Evolutionary conservation across 2,329 filamentous ascomycete genomes (phyloP), one percentile per base, ranked within the genome.

Genomic region (Fusarium sp.): DNA sequence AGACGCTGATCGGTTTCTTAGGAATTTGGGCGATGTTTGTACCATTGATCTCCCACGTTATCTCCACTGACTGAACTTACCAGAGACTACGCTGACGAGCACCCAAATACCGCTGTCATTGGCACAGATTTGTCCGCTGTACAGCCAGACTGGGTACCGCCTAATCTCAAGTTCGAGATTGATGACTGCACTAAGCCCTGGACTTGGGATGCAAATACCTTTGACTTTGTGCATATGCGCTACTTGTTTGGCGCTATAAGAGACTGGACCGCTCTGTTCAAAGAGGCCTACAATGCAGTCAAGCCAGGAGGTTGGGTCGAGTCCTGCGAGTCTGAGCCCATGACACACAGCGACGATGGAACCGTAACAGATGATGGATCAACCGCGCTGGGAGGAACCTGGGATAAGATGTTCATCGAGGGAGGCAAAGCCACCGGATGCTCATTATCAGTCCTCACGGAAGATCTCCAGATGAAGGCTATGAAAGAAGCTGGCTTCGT

Each of bases 271-370:
- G 32, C 65, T 4, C 59, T 69, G 1, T 70, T 69, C 4, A 59
- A 51, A 18, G 53, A 70, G 15, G 68, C 65, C 3, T 69, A 65
- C 26, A 56, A 42, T 4, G 41, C 32, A 11, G 35, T 44, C 13
- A 69, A 63, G 9, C 68, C 65, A n/a, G 68, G 66, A 26, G 66
- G 59, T 2, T 70, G 68, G 68, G 54, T 70, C 4, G 66, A 70
- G 30, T 65, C 67, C 1, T 54, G 42, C 28, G 67, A 70, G 26
- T 63, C 65, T 3, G 68, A 70, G 14, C 59, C 55, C 0, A 63
- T 57, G 39, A 51, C 53, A 13, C 59, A 50, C 14, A 69, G 68
- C 9, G 66, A 70, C 28, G 65, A 69, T 13, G 59, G 66, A 2
- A 70, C 68, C 15, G 48, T 66, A 3, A 45, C 63, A 5, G 20